Percentiles rank a stretch among this genome's conserved stretches.
Conservation (phyloP, 2,329 filamentous ascomycete species). For the Aspergillus sp. region DNA sequence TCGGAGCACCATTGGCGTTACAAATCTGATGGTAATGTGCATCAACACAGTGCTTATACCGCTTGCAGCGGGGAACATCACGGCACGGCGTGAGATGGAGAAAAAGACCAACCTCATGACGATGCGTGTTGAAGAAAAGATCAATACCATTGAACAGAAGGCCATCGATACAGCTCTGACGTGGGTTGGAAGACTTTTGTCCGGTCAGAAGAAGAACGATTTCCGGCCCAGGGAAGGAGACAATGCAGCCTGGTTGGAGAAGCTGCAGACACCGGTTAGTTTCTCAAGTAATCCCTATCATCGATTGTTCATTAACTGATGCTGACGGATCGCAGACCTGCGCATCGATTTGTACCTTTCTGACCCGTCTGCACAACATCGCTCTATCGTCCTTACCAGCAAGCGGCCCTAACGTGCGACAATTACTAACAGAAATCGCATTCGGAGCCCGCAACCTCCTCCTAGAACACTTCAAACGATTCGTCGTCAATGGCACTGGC, state of each 20-base stretch:
- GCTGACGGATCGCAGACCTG: constrained; percentile 51
- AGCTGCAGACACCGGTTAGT: constrained; percentile 63
- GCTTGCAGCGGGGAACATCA: constrained; percentile 80
- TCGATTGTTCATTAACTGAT: neutral
- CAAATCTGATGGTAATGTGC: constrained; percentile 87
- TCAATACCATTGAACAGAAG: constrained; percentile 61
- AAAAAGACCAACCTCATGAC: constrained; percentile 67
- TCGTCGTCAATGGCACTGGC: constrained; percentile 84
- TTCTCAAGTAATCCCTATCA: neutral
- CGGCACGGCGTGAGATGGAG: constrained; percentile 81
- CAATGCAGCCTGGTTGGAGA: constrained; percentile 51
- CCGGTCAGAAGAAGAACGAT: constrained; percentile 76
- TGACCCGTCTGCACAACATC: constrained; percentile 57
- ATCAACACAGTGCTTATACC: constrained; percentile 85
- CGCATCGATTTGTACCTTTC: constrained; percentile 69
- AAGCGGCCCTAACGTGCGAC: constrained; percentile 66
- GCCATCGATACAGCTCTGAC: constrained; percentile 65
- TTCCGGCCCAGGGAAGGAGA: constrained; percentile 81
- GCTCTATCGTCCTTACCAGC: constrained; percentile 55
- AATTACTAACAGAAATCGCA: constrained; percentile 76
- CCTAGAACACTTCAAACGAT: constrained; percentile 90
- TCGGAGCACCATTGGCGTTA: constrained; percentile 74
- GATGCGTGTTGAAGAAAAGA: constrained; percentile 74
- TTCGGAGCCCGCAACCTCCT: constrained; percentile 68
- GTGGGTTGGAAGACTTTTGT: constrained; percentile 65